These are phyloP conservation scores for Aquilaria malaccensis DNA, from an alignment of 345 rosid genomes.

Conservation along the genomic window DNA sequence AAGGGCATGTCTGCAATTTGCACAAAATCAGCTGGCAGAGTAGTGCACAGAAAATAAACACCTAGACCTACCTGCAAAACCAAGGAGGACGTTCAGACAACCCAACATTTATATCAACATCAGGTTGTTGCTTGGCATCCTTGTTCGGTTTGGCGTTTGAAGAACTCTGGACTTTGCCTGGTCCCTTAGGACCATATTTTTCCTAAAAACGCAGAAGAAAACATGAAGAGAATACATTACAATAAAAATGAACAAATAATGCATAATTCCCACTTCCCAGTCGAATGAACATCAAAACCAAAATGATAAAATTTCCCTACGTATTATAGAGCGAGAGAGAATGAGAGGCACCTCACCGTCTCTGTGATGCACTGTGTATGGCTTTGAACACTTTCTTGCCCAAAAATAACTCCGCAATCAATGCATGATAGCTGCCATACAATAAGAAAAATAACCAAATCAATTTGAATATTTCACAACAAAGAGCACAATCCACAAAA, in stretches of 20 bases:
- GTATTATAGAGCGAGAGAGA: neutral
- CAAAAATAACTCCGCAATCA: conserved; percentile 79
- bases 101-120: conserved; percentile 65
- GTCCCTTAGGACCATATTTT: conserved; percentile 92
- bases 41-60: neutral
- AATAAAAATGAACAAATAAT: neutral
- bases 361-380: conserved; percentile 90
- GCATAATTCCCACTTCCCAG: neutral
- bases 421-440: conserved; percentile 74
- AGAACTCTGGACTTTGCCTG: conserved; percentile 38
- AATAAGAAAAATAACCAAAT: neutral
- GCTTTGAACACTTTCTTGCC: conserved; percentile 68
- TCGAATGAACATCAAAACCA: neutral
- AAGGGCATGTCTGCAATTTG: no score
- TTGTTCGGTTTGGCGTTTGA: conserved; percentile 55
- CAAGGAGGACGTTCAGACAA: conserved; percentile 80
- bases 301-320: no score
- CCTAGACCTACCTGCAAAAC: conserved; percentile 74
- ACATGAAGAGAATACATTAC: conserved; percentile 1
- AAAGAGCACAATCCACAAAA: no score
- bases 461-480: no score
- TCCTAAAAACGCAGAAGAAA: conserved; percentile 40
- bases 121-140: conserved; percentile 49
- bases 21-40: no score
- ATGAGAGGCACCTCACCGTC: conserved; percentile 39